phyloP scores from a whole-genome alignment of 805 yeast genomes.

The Teunomyces atbi region DNA sequence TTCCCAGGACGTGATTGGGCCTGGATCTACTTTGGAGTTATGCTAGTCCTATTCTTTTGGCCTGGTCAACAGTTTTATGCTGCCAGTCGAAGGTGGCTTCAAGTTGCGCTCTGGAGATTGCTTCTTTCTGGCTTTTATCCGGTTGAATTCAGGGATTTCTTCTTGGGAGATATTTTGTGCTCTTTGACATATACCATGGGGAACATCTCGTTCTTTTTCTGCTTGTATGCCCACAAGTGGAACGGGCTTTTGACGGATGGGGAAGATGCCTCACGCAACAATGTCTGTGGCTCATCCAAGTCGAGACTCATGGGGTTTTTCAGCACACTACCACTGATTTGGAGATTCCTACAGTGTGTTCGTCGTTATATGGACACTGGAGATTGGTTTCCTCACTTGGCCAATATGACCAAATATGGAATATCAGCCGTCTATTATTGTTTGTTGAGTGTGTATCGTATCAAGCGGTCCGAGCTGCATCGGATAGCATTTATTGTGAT shows the following conservation, averaged over 20 bases:
- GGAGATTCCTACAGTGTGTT: conserved; percentile 88
- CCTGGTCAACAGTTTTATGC: conserved; percentile 61
- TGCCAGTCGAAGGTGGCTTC: conserved; percentile 75
- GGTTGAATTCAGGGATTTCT: conserved; percentile 93
- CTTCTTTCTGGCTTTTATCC: conserved; percentile 84
- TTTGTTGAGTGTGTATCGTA: conserved; percentile 75
- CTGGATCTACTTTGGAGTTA: conserved; percentile 64
- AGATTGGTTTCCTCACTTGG: conserved; percentile 94
- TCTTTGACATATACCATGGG: conserved; percentile 87
- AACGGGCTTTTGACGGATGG: conserved; percentile 44
- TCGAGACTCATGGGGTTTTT: conserved; percentile 82
- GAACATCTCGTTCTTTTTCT: conserved; percentile 79
- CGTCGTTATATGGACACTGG: conserved; percentile 92
- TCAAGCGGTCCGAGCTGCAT: conserved; percentile 41
- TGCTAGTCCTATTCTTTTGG: conserved; percentile 48
- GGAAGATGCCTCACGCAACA: conserved; percentile 15
- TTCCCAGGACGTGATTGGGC: conserved; percentile 78
- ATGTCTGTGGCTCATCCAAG: conserved; percentile 70
- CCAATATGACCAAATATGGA: conserved; percentile 78
- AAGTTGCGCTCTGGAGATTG: conserved; percentile 68
- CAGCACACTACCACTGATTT: conserved; percentile 78
- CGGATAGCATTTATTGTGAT: conserved; percentile 66
- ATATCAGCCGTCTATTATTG: conserved; percentile 67
- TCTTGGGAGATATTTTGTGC: conserved; percentile 86
- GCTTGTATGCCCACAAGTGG: conserved; percentile 78